A percentile compares a stretch with the other conserved stretches of the same genome.
These are phyloP conservation scores for Thraustotheca clavata DNA, from an alignment of 352 stramenopile species.

Conservation along the genomic window DNA sequence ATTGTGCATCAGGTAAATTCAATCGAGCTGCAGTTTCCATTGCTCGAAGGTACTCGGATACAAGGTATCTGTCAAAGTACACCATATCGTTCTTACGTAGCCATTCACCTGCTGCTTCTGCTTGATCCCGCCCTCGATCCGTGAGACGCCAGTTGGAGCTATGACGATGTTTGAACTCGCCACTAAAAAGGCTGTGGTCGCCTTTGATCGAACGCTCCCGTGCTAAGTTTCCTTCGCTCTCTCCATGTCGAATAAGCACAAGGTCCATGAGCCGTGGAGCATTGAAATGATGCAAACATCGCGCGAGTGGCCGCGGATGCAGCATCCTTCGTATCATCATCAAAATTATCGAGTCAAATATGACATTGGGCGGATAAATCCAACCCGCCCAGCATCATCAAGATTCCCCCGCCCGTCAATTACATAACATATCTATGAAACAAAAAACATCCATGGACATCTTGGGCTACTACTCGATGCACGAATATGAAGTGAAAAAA, in stretches of 20 bases:
- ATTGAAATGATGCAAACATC: slow-evolving; percentile 22
- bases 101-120: slow-evolving; percentile 67
- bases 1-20: slow-evolving; percentile 56
- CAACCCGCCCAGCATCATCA: slow-evolving; percentile 2
- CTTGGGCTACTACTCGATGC: too few relatives aligned
- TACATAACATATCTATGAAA: not conserved
- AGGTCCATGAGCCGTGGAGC: slow-evolving; percentile 62
- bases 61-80: slow-evolving; percentile 77
- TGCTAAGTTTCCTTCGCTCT: slow-evolving; percentile 85
- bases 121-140: slow-evolving; percentile 66
- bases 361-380: not conserved
- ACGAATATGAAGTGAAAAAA: not conserved
- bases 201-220: slow-evolving; percentile 70
- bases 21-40: slow-evolving; percentile 81
- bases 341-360: not conserved
- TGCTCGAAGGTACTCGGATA: slow-evolving; percentile 80
- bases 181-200: slow-evolving; percentile 78
- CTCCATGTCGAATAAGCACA: slow-evolving; percentile 82
- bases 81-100: slow-evolving; percentile 66
- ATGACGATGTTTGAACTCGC: slow-evolving; percentile 85
- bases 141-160: slow-evolving; percentile 83
- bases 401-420: not conserved
- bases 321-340: not conserved
- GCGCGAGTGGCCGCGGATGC: not conserved
- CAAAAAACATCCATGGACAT: not conserved